A percentile compares a stretch with the other conserved stretches of the same genome.
phyloP scores from a whole-genome alignment of 495 filamentous ascomycete species.

The Beverwykella pulmonaria region DNA sequence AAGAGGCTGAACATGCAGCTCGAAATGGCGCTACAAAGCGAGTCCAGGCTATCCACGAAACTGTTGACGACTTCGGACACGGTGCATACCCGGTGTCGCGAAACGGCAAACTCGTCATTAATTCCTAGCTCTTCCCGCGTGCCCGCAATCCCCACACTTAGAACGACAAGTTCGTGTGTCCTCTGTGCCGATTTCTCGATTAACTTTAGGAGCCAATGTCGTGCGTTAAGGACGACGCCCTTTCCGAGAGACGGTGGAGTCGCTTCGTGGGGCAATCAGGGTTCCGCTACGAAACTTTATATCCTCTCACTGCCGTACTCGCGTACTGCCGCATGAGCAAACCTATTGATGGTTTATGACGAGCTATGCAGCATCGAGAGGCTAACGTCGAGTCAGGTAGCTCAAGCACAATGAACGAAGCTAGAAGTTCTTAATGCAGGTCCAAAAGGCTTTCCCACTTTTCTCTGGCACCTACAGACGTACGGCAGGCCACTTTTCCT shows the following conservation, averaged over 20 bases:
- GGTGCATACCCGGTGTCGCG: not conserved
- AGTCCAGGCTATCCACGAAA: not conserved
- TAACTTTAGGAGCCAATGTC: not conserved
- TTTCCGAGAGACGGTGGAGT: not conserved
- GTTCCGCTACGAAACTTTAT: constrained; percentile 4
- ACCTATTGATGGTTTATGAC: not conserved
- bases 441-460: constrained; percentile 1
- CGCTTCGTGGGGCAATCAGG: not conserved
- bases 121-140: not conserved
- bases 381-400: constrained; percentile 6
- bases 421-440: constrained; percentile 6
- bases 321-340: not conserved
- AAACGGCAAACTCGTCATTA: not conserved
- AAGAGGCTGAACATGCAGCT: not conserved
- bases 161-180: not conserved
- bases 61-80: not conserved
- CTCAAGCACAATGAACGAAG: not conserved
- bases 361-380: not conserved
- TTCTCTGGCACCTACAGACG: constrained; percentile 1
- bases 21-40: not conserved
- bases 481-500: not conserved
- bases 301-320: not conserved
- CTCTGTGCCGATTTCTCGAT: not conserved
- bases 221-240: not conserved
- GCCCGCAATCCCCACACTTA: not conserved